These are phyloP conservation scores for Polygonum maritimum DNA, from an alignment of 148 eudicot genomes.

Conservation along the genomic window DNA sequence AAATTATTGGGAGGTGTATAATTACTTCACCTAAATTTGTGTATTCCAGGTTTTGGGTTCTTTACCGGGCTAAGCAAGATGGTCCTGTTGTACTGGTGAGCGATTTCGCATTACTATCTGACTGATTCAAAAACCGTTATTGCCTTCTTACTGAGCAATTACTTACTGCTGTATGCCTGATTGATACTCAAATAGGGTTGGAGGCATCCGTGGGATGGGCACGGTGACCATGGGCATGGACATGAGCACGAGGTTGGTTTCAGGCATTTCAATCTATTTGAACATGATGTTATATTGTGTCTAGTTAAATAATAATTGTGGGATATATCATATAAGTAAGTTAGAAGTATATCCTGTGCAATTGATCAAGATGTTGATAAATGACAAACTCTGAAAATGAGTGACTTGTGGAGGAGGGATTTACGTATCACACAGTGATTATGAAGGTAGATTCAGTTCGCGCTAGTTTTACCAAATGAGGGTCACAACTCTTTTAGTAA, in stretches of 20 bases:
- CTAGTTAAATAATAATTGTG: neutral
- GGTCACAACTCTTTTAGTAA: neutral
- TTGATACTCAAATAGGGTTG: constrained; percentile 45
- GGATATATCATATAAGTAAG: too few species aligned
- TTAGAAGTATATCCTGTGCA: neutral
- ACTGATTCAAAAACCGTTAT: neutral
- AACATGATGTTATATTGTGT: neutral
- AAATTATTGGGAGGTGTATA: neutral
- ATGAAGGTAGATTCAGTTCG: neutral
- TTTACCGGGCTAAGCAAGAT: constrained; percentile 92
- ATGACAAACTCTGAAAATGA: neutral
- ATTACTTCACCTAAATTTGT: neutral
- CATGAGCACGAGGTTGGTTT: constrained; percentile 17
- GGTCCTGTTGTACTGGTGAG: constrained; percentile 96
- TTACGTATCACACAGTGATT: neutral
- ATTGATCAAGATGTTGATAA: neutral
- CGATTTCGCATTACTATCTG: neutral
- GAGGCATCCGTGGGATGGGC: constrained; percentile 99
- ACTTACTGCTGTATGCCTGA: neutral
- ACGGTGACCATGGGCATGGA: constrained; percentile 55
- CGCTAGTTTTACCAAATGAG: neutral
- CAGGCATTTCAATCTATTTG: neutral
- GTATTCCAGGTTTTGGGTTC: constrained; percentile 84
- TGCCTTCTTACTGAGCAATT: neutral
- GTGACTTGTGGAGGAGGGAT: neutral